Percentiles rank a stretch among this genome's conserved stretches.
phyloP scores from a whole-genome alignment of 768 basidiomycete genomes.

The Hygrocybe coccinea region DNA sequence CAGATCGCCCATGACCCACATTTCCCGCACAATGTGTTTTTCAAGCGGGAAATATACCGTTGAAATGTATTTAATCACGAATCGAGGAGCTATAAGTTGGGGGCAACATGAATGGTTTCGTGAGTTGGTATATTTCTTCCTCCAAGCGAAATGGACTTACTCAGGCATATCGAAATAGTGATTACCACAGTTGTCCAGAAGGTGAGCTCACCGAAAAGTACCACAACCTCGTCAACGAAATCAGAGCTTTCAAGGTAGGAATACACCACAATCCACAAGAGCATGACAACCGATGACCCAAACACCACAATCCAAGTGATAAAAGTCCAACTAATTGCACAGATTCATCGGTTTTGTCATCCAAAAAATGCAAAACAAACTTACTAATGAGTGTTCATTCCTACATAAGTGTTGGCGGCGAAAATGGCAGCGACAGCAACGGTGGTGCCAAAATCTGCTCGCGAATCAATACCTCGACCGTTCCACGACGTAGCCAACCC shows the following conservation, averaged over 20 bases:
- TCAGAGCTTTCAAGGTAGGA: conserved; percentile 71
- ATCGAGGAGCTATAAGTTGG: conserved; percentile 63
- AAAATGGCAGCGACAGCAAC: conserved; percentile 84
- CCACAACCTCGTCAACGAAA: conserved; percentile 65
- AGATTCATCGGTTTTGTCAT: conserved; percentile 16
- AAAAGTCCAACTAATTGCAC: conserved; percentile 61
- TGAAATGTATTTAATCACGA: conserved; percentile 67
- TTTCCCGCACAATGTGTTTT: conserved; percentile 88
- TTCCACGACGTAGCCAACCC: conserved; percentile 68
- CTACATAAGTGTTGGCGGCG: conserved; percentile 85
- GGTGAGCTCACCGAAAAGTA: conserved; percentile 71
- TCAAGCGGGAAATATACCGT: conserved; percentile 76
- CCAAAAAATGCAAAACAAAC: conserved; percentile 33
- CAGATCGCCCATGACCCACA: conserved; percentile 79
- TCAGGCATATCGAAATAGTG: conserved; percentile 64
- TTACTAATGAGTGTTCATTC: conserved; percentile 84
- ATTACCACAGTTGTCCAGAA: conserved; percentile 83
- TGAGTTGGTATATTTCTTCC: not conserved
- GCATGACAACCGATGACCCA: conserved; percentile 76
- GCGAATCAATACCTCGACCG: conserved; percentile 70
- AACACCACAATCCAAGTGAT: conserved; percentile 80
- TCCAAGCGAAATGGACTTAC: conserved; percentile 36
- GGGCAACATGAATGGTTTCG: not conserved
- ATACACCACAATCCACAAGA: conserved; percentile 85
- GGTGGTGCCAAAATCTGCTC: conserved; percentile 89